phyloP scores from a whole-genome alignment of 177 flowering plant species.

The Tripterygium wilfordii region DNA sequence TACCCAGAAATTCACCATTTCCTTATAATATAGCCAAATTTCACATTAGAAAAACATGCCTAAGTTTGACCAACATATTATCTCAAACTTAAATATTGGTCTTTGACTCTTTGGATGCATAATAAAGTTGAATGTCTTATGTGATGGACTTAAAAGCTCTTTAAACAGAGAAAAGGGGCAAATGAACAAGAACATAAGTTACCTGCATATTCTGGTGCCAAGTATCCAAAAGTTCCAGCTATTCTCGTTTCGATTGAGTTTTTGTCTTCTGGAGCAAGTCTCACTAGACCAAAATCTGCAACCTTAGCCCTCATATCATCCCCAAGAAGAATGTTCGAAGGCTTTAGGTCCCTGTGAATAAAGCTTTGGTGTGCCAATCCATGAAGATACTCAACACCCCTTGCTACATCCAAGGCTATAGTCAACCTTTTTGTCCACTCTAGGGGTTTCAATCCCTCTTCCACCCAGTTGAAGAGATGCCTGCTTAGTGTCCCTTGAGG shows the following conservation, averaged over 20 bases:
- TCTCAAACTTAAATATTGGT: too few relatives aligned
- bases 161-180: too few relatives aligned
- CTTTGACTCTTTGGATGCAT: too few relatives aligned
- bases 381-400: slow-evolving; percentile 84
- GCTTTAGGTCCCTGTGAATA: slow-evolving; percentile 74
- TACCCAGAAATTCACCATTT: too few relatives aligned
- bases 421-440: slow-evolving; percentile 62
- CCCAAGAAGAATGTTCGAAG: slow-evolving; percentile 77
- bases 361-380: slow-evolving; percentile 78
- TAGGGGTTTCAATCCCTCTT: slow-evolving; percentile 55
- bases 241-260: slow-evolving; percentile 67
- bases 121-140: too few relatives aligned
- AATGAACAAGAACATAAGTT: background rate
- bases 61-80: too few relatives aligned
- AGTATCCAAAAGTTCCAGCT: slow-evolving; percentile 79
- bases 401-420: slow-evolving; percentile 71
- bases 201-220: slow-evolving; percentile 90
- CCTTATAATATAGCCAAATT: too few relatives aligned
- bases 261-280: slow-evolving; percentile 79
- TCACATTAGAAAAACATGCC: too few relatives aligned
- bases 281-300: slow-evolving; percentile 76
- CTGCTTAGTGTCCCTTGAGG: slow-evolving; percentile 79
- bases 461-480: slow-evolving; percentile 60
- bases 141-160: too few relatives aligned
- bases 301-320: slow-evolving; percentile 88